A percentile compares a stretch with the other conserved stretches of the same genome.
These are phyloP conservation scores for Eucalyptus decipiens DNA, from an alignment of 345 rosid genomes.

Conservation along the genomic window DNA sequence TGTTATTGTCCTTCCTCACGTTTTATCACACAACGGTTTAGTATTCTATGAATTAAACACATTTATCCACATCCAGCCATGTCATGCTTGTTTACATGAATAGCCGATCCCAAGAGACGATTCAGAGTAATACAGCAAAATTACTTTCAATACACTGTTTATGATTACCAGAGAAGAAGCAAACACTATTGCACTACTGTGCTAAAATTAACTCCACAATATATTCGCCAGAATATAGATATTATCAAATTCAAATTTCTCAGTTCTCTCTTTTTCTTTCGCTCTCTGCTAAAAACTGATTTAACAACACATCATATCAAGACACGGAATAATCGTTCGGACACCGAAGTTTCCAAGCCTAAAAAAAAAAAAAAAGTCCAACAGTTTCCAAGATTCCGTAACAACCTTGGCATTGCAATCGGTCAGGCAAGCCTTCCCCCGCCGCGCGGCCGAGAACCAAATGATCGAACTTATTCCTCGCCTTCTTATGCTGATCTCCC, in stretches of 20 bases:
- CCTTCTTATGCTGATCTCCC: slow-evolving; percentile 10
- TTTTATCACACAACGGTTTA: background rate
- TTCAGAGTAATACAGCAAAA: background rate
- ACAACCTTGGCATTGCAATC: slow-evolving; percentile 77
- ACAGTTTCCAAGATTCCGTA: background rate
- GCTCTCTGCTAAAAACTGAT: background rate
- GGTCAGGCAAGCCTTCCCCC: slow-evolving; percentile 72
- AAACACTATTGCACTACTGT: background rate
- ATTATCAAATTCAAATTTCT: background rate
- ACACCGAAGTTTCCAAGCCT: background rate
- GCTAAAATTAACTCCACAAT: background rate
- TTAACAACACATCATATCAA: fast-evolving
- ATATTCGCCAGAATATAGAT: background rate
- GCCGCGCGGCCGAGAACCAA: slow-evolving; percentile 63
- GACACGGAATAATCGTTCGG: background rate
- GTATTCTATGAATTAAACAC: background rate
- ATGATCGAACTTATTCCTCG: slow-evolving; percentile 48
- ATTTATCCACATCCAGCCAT: background rate
- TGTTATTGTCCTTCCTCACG: background rate
- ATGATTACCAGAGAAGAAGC: background rate
- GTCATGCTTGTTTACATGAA: background rate
- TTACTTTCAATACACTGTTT: background rate
- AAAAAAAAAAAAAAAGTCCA: background rate
- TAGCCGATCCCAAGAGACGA: fast-evolving
- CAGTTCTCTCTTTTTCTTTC: background rate